A percentile compares a stretch with the other conserved stretches of the same genome.
Conservation (phyloP, 2,329 filamentous ascomycete species). For the Cryphonectria parasitica region DNA sequence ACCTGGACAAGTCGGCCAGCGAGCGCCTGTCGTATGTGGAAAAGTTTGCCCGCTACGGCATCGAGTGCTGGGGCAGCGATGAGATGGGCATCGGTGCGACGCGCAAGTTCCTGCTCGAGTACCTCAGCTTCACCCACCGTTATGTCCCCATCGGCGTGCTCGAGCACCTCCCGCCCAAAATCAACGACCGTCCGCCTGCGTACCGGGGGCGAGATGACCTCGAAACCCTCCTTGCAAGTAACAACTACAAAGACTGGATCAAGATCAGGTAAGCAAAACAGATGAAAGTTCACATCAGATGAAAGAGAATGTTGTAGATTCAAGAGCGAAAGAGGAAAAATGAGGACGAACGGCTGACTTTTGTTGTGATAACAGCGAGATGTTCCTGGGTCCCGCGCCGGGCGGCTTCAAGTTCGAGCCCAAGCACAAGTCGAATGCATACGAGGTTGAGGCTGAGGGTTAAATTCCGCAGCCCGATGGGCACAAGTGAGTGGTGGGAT, state of each 20-base stretch:
- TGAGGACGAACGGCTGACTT: constrained; percentile 25
- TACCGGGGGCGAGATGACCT: constrained; percentile 86
- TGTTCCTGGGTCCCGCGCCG: constrained; percentile 93
- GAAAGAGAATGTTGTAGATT: constrained; percentile 11
- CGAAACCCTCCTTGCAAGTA: constrained; percentile 89
- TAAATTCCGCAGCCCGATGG: constrained; percentile 37
- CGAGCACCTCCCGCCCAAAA: constrained; percentile 82
- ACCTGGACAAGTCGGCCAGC: constrained; percentile 89
- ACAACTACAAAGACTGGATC: constrained; percentile 96
- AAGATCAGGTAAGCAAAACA: constrained; percentile 85
- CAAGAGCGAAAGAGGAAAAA: too few relatives aligned
- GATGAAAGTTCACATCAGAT: neutral
- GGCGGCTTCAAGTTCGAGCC: constrained; percentile 92
- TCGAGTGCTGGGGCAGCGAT: constrained; percentile 95
- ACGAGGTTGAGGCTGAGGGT: constrained; percentile 79
- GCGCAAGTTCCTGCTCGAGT: constrained; percentile 89
- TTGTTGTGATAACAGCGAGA: constrained; percentile 67
- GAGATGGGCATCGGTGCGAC: constrained; percentile 92
- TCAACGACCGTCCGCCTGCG: constrained; percentile 87
- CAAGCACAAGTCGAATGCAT: constrained; percentile 95
- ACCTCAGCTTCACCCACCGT: constrained; percentile 89
- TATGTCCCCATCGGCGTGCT: constrained; percentile 90
- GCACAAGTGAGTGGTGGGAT: neutral
- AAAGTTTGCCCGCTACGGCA: constrained; percentile 85
- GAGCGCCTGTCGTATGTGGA: constrained; percentile 87